Conservation (phyloP, 2,329 filamentous ascomycete genomes). For the Xylariaceae sp. region DNA sequence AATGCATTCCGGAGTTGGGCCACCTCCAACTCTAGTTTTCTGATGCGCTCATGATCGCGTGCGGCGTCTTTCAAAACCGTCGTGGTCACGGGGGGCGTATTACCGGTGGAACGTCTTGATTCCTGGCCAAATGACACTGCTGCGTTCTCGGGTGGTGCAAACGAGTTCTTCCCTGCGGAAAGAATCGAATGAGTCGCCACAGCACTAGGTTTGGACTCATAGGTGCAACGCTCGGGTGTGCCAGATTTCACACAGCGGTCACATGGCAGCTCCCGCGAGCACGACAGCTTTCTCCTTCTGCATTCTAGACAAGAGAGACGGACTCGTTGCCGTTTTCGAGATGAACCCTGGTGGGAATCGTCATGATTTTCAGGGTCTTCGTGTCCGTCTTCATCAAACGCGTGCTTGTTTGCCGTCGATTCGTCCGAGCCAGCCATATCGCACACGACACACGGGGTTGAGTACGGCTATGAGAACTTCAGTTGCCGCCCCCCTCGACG, state of each 20-base stretch:
- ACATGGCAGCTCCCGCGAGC: slow-evolving; percentile 58
- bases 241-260: slow-evolving; percentile 60
- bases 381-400: slow-evolving; percentile 12
- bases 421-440: slow-evolving; percentile 11
- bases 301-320: slow-evolving; percentile 59
- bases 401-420: slow-evolving; percentile 7
- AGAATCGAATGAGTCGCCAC: slow-evolving; percentile 16
- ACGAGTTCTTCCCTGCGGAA: slow-evolving; percentile 40
- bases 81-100: slow-evolving; percentile 33
- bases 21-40: slow-evolving; percentile 56
- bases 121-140: slow-evolving; percentile 37
- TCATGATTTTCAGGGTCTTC: slow-evolving; percentile 27
- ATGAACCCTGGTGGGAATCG: slow-evolving; percentile 30
- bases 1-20: slow-evolving; percentile 53
- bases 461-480: too few relatives aligned
- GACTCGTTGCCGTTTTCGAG: slow-evolving; percentile 57
- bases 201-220: slow-evolving; percentile 46
- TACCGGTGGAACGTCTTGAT: slow-evolving; percentile 16
- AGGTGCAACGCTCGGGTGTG: slow-evolving; percentile 56
- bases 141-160: slow-evolving; percentile 44
- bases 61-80: slow-evolving; percentile 36
- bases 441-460: too few relatives aligned
- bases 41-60: slow-evolving; percentile 55
- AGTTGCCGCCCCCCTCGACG: too few relatives aligned
- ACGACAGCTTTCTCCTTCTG: slow-evolving; percentile 57